Conservation (phyloP, 345 rosid species). For the Lepidium aucheri region DNA sequence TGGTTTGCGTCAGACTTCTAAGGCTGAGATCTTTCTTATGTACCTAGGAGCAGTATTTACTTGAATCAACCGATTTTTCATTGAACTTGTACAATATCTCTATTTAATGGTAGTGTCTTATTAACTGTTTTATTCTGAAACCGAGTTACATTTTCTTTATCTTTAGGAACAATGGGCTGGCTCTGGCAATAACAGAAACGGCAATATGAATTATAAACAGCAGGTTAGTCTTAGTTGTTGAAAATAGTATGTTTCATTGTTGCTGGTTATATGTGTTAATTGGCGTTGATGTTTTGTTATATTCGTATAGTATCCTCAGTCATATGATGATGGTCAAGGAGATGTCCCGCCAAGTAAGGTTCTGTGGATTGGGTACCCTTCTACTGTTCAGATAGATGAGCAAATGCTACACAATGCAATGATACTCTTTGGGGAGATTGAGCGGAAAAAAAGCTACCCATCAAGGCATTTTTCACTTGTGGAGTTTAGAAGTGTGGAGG, state of each 20-base stretch:
- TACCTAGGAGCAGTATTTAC: neutral
- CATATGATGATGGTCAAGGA: conserved; percentile 43
- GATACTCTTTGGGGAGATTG: conserved; percentile 98
- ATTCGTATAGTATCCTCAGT: conserved; percentile 40
- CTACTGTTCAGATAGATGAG: conserved; percentile 81
- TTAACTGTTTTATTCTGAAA: neutral
- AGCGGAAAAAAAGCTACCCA: conserved; percentile 72
- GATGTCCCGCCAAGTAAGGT: conserved; percentile 78
- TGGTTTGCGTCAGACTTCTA: neutral
- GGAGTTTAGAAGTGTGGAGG: conserved; percentile 91
- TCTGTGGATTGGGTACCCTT: conserved; percentile 93
- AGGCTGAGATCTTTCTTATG: neutral
- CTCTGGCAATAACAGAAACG: conserved; percentile 47
- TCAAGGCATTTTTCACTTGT: conserved; percentile 80
- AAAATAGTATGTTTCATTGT: neutral
- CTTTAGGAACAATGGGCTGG: conserved; percentile 62
- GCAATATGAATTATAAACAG: conserved; percentile 39
- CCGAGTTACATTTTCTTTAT: conserved; percentile 1
- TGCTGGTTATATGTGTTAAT: neutral
- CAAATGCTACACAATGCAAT: conserved; percentile 95
- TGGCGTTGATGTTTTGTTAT: neutral
- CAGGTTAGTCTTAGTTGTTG: conserved; percentile 35
- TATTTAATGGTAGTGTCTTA: neutral
- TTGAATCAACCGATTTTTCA: neutral
- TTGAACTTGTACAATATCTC: neutral